Evolutionary conservation across 331 rosid species (phyloP), one percentile per base, ranked within the genome.

Genomic region (Acacia concinna): DNA sequence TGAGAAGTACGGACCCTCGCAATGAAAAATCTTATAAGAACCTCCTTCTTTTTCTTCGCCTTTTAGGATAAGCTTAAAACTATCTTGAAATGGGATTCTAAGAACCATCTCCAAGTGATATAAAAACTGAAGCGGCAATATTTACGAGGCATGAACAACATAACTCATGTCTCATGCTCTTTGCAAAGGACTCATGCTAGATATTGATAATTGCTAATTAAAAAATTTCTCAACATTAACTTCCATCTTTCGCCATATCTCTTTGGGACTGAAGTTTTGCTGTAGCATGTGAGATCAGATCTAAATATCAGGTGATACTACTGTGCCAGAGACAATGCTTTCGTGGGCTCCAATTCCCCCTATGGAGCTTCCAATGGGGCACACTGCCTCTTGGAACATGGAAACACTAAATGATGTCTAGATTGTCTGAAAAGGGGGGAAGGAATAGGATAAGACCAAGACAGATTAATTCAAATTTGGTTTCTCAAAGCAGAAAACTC

Each of bases 1-100:
- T 78, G n/a, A 27, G 57, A 38, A 69, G 23, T 25, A 67, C n/a
- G 81, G 74, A 69, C 41, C 77, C 80, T 56, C 34, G 43, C 62
- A 67, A 62, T 31, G n/a, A 35, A 13, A n/a, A 56, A 56, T 56
- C 30, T 56, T 9, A 23, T 56, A 40, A n/a, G 12, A 49, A 8
- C 56, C 41, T 15, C 27, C 43, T 78, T 25, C 25, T 2, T 35
- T 2, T 35, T 25, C 25, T 2, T 35, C 32, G 20, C 47, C 49
- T 38, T 10, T n/a, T 6, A 2, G 47, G 37, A 31, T 54, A 51
- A 67, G 74, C 62, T 52, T 20, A n/a, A 21, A n/a, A 11, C 31
- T 37, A 11, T 7, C 8, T 34, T 64, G 44, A 64, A 64, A 18
- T 3, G 10, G 34, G 14, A 54, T 54, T 21, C 15, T 54, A 54